phyloP scores from a whole-genome alignment of 257 asterid genomes.

The Nicotiana tomentosiformis region DNA sequence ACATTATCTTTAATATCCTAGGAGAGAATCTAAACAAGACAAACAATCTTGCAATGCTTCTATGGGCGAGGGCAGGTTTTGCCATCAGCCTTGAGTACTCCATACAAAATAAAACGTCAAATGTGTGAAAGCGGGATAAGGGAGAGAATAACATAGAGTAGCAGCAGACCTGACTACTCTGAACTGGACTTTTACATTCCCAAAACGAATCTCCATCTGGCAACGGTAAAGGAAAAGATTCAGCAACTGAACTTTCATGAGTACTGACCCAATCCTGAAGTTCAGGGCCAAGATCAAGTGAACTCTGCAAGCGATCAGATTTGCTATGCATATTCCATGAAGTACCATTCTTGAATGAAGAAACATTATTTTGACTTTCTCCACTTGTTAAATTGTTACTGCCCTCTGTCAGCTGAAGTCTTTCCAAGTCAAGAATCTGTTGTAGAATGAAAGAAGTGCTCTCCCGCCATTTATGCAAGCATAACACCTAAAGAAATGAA shows the following conservation, averaged over 20 bases:
- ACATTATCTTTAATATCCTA: background rate
- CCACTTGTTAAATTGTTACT: constrained; percentile 16
- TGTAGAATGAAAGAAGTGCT: constrained; percentile 38
- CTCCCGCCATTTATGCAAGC: constrained; percentile 12
- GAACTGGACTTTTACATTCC: constrained; percentile 11
- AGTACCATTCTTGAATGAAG: constrained; percentile 20
- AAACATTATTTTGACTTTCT: constrained; percentile 19
- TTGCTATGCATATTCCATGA: constrained; percentile 25
- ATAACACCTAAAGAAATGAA: background rate
- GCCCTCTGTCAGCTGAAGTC: constrained; percentile 45
- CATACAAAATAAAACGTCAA: background rate
- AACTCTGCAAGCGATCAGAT: constrained; percentile 24
- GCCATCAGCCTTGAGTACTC: background rate
- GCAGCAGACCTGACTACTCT: constrained; percentile 4
- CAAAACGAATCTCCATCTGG: constrained; percentile 9
- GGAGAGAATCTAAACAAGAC: background rate
- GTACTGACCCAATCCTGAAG: constrained; percentile 24
- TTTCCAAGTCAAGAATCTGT: constrained; percentile 59
- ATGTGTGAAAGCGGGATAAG: background rate
- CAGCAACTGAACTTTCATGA: constrained; percentile 26
- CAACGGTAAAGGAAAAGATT: constrained; percentile 23
- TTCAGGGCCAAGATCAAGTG: constrained; percentile 23
- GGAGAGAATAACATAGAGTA: background rate
- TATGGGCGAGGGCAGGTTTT: background rate
- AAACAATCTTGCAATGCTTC: background rate